These are phyloP conservation scores for Podospora didyma DNA, from an alignment of 495 filamentous ascomycete genomes.

Conservation along the genomic window DNA sequence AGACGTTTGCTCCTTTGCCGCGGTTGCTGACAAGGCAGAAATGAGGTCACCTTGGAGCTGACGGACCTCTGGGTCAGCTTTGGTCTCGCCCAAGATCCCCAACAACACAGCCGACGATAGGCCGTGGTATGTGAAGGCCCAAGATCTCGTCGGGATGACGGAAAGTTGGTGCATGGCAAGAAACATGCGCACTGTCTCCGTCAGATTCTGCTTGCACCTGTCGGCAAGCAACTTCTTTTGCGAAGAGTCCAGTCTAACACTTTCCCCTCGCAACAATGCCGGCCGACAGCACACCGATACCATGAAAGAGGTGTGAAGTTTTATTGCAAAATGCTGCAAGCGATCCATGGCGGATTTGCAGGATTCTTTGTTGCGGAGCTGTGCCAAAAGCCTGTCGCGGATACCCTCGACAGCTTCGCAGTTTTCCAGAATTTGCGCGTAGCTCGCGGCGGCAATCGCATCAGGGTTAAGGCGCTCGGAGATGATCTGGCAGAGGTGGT, in stretches of 20 bases:
- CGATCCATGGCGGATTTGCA: constrained; percentile 53
- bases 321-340: constrained; percentile 51
- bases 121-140: constrained; percentile 63
- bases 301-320: constrained; percentile 52
- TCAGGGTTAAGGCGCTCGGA: constrained; percentile 49
- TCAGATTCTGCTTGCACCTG: constrained; percentile 57
- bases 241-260: constrained; percentile 27
- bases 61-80: constrained; percentile 51
- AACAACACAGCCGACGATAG: constrained; percentile 62
- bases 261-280: constrained; percentile 42
- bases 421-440: constrained; percentile 44
- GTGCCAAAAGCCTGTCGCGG: constrained; percentile 36
- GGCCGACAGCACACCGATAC: constrained; percentile 54
- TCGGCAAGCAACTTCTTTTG: constrained; percentile 48
- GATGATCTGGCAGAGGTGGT: constrained; percentile 48
- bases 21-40: constrained; percentile 50
- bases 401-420: constrained; percentile 46
- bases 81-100: constrained; percentile 60
- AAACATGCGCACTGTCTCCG: constrained; percentile 65
- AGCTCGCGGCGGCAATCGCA: constrained; percentile 39
- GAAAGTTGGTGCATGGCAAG: constrained; percentile 64
- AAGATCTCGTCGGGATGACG: constrained; percentile 59
- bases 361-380: constrained; percentile 45
- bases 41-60: constrained; percentile 54
- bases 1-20: constrained; percentile 48